Evolutionary conservation across 306 rosid species (phyloP).

Genomic region (Styphnolobium japonicum): DNA sequence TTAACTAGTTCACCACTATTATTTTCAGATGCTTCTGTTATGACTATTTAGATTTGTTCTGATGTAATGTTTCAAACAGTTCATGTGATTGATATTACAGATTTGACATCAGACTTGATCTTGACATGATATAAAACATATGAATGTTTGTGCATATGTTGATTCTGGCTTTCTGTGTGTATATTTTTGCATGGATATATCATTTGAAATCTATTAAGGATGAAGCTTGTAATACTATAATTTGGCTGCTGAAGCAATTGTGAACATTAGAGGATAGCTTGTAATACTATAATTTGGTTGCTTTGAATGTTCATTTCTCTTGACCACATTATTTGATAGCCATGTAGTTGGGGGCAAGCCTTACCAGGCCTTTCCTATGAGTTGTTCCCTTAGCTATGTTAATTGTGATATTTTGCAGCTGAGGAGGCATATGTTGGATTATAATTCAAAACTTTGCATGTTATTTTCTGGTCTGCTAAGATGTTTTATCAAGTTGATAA

Average conservation of each 20-base stretch:
- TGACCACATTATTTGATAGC: neutral
- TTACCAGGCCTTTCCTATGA: neutral
- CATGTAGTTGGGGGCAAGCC: neutral
- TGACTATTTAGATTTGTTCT: neutral
- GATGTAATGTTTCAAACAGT: neutral
- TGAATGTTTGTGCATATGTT: neutral
- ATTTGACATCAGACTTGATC: neutral
- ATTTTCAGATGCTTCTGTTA: slow-evolving; percentile 10
- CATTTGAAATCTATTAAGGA: neutral
- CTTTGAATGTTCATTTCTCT: too few species aligned
- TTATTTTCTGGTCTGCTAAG: neutral
- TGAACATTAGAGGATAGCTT: neutral
- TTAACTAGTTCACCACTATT: neutral
- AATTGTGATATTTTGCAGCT: neutral
- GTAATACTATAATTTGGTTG: too few species aligned
- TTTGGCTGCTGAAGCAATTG: neutral
- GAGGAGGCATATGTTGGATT: neutral
- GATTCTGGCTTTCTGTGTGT: neutral
- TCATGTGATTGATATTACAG: neutral
- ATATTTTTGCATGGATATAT: neutral
- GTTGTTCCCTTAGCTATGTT: neutral
- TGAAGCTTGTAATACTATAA: neutral
- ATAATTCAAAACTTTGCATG: too few species aligned
- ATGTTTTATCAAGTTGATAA: neutral
- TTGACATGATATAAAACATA: neutral